phyloP scores from a whole-genome alignment of 2,329 filamentous ascomycete species.

The Aspergillus spinulosporus region DNA sequence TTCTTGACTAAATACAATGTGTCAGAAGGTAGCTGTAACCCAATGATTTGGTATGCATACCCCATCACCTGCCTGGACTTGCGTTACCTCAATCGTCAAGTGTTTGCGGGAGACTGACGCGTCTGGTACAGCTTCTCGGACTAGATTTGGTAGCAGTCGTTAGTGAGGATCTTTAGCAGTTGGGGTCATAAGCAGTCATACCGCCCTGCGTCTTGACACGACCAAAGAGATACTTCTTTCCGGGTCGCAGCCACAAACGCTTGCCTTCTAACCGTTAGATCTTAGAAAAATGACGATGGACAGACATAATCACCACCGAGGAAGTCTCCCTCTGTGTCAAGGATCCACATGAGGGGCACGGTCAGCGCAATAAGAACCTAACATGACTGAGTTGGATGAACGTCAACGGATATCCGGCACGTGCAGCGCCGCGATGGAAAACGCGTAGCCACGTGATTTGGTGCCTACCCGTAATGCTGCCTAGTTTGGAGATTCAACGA shows the following conservation, averaged over 20 bases:
- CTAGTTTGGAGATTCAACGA: constrained; percentile 24
- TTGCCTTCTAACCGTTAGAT: constrained; percentile 53
- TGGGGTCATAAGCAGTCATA: constrained; percentile 31
- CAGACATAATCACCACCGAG: constrained; percentile 48
- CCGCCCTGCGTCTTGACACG: constrained; percentile 67
- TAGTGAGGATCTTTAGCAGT: background rate
- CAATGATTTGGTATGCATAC: constrained; percentile 46
- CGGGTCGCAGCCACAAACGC: constrained; percentile 80
- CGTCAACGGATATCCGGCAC: constrained; percentile 2
- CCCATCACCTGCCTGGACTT: constrained; percentile 66
- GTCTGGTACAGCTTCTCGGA: constrained; percentile 70
- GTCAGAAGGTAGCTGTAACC: constrained; percentile 2
- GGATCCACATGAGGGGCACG: constrained; percentile 60
- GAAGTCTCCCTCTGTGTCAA: constrained; percentile 55
- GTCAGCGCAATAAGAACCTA: constrained; percentile 1
- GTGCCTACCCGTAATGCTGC: constrained; percentile 28
- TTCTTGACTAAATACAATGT: constrained; percentile 53
- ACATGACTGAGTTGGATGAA: constrained; percentile 9
- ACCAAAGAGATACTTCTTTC: constrained; percentile 82
- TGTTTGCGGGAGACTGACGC: constrained; percentile 88
- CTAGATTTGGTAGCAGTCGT: constrained; percentile 42
- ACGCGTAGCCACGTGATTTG: constrained; percentile 41
- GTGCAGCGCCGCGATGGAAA: constrained; percentile 15
- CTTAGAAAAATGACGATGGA: constrained; percentile 36
- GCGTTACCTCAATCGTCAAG: constrained; percentile 70